Percentiles rank a stretch among this genome's conserved stretches.
Evolutionary conservation across 2,329 filamentous ascomycete species (phyloP).

Genomic region (Fusarium oxysporum): DNA sequence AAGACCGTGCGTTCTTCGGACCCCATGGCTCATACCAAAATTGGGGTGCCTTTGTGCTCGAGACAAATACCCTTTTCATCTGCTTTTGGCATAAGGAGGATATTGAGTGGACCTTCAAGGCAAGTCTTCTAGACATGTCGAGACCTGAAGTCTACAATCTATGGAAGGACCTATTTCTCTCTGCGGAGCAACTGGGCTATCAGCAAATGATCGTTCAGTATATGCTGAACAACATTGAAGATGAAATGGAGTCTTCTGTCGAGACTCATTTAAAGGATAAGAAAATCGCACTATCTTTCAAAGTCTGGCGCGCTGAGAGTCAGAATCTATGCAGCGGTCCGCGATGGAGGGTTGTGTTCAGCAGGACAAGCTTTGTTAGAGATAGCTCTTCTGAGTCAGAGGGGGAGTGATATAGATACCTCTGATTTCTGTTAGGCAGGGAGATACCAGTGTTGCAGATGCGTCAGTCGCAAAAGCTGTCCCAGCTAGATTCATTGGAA

Average conservation of each 20-base stretch:
- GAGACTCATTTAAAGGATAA: fast-evolving
- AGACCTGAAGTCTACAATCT: neutral
- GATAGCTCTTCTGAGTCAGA: neutral
- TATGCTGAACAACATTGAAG: neutral
- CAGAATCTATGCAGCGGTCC: neutral
- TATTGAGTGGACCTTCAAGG: fast-evolving
- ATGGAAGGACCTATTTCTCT: neutral
- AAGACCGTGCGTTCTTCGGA: neutral
- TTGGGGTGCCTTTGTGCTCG: neutral
- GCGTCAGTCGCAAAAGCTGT: no score
- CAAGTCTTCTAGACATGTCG: neutral
- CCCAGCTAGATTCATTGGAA: neutral
- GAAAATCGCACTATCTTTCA: neutral
- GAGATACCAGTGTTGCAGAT: no score
- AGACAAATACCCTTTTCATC: neutral
- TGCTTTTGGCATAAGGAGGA: neutral
- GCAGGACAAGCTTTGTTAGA: neutral
- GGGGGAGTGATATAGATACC: neutral
- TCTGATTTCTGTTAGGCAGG: neutral
- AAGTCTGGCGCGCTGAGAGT: neutral
- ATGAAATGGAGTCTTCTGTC: neutral
- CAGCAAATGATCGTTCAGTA: neutral
- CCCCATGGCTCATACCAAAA: neutral
- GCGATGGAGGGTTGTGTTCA: neutral
- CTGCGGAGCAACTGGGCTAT: neutral